These are phyloP conservation scores for Epichloe hybrida DNA, from an alignment of 2,329 filamentous ascomycete genomes.

Conservation along the genomic window DNA sequence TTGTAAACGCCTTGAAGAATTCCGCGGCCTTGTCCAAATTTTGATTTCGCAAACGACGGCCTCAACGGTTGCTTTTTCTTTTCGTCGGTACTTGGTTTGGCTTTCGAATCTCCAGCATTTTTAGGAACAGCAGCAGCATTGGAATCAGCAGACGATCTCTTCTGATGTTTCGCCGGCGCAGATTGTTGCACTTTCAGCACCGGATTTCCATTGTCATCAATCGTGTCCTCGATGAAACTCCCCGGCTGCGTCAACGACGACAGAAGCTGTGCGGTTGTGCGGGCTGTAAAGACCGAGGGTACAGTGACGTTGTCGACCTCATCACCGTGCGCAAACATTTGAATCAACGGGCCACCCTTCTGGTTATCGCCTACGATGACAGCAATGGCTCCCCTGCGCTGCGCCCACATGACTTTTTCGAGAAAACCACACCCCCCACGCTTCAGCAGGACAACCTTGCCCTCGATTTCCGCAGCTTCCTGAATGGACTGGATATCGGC, in stretches of 20 bases:
- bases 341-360: slow-evolving; percentile 75
- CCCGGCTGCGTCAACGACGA: slow-evolving; percentile 72
- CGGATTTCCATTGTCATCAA: slow-evolving; percentile 47
- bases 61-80: slow-evolving; percentile 10
- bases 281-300: slow-evolving; percentile 84
- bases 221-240: slow-evolving; percentile 44
- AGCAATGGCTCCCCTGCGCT: slow-evolving; percentile 75
- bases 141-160: slow-evolving; percentile 13
- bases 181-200: slow-evolving; percentile 39
- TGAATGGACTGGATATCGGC: slow-evolving; percentile 87
- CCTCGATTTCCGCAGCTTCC: slow-evolving; percentile 81
- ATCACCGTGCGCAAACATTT: slow-evolving; percentile 97
- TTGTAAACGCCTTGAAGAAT: not conserved
- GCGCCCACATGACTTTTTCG: slow-evolving; percentile 95
- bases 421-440: slow-evolving; percentile 95
- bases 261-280: slow-evolving; percentile 85
- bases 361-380: slow-evolving; percentile 91
- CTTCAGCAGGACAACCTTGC: slow-evolving; percentile 83
- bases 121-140: slow-evolving; percentile 16
- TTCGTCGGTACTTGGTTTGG: slow-evolving; percentile 14
- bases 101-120: slow-evolving; percentile 14
- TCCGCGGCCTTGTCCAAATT: not conserved
- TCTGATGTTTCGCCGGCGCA: slow-evolving; percentile 24
- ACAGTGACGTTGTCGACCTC: slow-evolving; percentile 84
- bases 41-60: slow-evolving; percentile 10